Evolutionary conservation across 352 stramenopile genomes (phyloP), one percentile per base, ranked within the genome.

Genomic region (Aphanomyces invadans): DNA sequence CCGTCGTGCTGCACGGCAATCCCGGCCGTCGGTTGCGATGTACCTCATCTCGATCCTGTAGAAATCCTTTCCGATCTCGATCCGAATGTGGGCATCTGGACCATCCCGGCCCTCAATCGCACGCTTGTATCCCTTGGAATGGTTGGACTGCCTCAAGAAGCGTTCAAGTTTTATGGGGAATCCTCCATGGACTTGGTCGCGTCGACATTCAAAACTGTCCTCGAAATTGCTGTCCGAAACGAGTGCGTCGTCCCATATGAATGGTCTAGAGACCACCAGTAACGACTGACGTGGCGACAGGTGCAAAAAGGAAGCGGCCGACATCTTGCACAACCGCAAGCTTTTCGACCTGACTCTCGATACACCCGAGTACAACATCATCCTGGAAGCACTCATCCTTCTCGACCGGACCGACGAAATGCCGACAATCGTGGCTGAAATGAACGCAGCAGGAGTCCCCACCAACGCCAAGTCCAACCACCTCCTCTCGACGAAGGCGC

Each of bases 161-260:
- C 83, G 9, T 91, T 91, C 57, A 80, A 88, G 42, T 89, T 91
- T 54, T 91, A 91, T 73, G 77, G 78, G 46, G 84, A 88, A 66
- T 91, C 83, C 44, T 87, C 76, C 67, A 89, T 89, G 77, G 88
- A 87, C 62, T 73, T 91, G 42, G 86, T 76, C 65, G 76, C 79
- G 25, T 76, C 78, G 28, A 91, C 83, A 56, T 72, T 91, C 28
- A 87, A 87, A 38, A 75, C 80, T 48, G 65, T 91, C 53, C 68
- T 91, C 29, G 84, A 81, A 46, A 78, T 89, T 52, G 36, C 32
- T 38, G 55, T 64, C 1, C 55, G 55, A 11, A 64, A 62, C 31
- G 19, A 44, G 53, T 60, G 26, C 15, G 23, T 39, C 25, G 15
- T 55, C 38, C 23, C 21, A 10, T 2, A 17, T 54, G 11, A 23